Percentiles rank a stretch among this genome's conserved stretches.
Conservation (phyloP, 2,329 filamentous ascomycete genomes). For the Rugonectria rugulosa region DNA sequence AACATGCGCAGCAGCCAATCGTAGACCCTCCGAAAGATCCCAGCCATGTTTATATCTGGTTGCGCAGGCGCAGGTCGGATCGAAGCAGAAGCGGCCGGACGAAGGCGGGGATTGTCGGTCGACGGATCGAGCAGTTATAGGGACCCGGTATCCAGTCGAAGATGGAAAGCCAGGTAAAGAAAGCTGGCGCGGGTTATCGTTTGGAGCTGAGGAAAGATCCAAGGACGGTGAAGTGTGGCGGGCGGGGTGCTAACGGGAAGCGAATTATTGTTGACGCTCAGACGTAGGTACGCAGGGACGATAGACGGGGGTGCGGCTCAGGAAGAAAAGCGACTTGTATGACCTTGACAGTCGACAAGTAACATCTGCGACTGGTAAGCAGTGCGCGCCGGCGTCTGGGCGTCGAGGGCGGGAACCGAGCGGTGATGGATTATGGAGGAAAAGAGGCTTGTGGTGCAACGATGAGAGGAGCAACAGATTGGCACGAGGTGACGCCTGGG, state of each 20-base stretch:
- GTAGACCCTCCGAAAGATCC: constrained; percentile 92
- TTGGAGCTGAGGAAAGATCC: constrained; percentile 24
- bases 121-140: constrained; percentile 24
- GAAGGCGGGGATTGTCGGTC: constrained; percentile 36
- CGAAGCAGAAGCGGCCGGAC: constrained; percentile 35
- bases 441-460: constrained; percentile 43
- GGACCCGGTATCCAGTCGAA: constrained; percentile 1
- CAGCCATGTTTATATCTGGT: constrained; percentile 70
- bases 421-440: constrained; percentile 39
- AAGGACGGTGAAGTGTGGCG: constrained; percentile 34
- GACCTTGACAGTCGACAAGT: constrained; percentile 38
- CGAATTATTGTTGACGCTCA: constrained; percentile 39
- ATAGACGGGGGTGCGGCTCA: constrained; percentile 31
- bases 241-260: constrained; percentile 39
- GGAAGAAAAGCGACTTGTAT: constrained; percentile 40
- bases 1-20: constrained; percentile 98
- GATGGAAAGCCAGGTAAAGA: constrained; percentile 1
- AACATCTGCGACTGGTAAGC: constrained; percentile 38
- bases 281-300: constrained; percentile 33
- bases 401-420: constrained; percentile 34
- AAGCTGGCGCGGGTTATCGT: constrained; percentile 14
- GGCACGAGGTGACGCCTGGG: constrained; percentile 42
- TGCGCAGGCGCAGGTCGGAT: constrained; percentile 32
- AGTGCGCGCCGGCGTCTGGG: constrained; percentile 40
- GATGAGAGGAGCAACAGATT: constrained; percentile 42